Conservation (phyloP, 495 filamentous ascomycete species). For the Neurospora sublineolata region DNA sequence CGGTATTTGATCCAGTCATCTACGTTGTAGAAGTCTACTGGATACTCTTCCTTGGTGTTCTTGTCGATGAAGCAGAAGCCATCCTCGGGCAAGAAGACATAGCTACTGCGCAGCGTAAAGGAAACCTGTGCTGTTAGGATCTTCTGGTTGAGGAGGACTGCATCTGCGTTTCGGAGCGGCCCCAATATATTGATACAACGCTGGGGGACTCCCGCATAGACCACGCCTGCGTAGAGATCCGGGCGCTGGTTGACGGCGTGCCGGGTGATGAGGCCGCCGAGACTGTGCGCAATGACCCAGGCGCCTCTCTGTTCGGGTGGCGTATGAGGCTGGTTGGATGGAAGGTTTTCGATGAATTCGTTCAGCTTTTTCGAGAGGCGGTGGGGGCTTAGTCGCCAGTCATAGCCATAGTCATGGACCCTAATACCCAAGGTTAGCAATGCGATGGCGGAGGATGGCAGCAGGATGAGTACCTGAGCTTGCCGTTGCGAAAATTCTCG, state of each 20-base stretch:
- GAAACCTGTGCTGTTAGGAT: conserved; percentile 91
- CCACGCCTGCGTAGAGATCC: conserved; percentile 74
- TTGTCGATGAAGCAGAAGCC: conserved; percentile 84
- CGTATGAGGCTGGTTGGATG: conserved; percentile 51
- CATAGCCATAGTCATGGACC: conserved; percentile 90
- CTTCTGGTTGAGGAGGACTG: conserved; percentile 78
- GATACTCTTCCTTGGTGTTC: conserved; percentile 67
- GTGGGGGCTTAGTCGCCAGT: conserved; percentile 84
- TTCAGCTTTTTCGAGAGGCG: conserved; percentile 59
- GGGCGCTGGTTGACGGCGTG: conserved; percentile 83
- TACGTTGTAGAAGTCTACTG: conserved; percentile 72
- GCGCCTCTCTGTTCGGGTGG: conserved; percentile 51
- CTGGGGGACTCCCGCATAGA: conserved; percentile 78
- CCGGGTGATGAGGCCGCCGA: conserved; percentile 81
- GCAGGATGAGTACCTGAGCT: too few relatives aligned
- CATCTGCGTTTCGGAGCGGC: conserved; percentile 80
- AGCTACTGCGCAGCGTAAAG: conserved; percentile 83
- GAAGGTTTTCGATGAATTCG: conserved; percentile 59
- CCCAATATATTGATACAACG: conserved; percentile 86
- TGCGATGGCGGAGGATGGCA: too few relatives aligned
- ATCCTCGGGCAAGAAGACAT: conserved; percentile 74
- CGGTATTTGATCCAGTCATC: conserved; percentile 70
- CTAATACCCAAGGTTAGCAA: too few relatives aligned
- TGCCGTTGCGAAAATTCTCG: conserved; percentile 57
- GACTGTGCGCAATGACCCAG: conserved; percentile 74